These are phyloP conservation scores for Scheffersomyces titani DNA, from an alignment of 1,139 yeast genomes.

Conservation along the genomic window DNA sequence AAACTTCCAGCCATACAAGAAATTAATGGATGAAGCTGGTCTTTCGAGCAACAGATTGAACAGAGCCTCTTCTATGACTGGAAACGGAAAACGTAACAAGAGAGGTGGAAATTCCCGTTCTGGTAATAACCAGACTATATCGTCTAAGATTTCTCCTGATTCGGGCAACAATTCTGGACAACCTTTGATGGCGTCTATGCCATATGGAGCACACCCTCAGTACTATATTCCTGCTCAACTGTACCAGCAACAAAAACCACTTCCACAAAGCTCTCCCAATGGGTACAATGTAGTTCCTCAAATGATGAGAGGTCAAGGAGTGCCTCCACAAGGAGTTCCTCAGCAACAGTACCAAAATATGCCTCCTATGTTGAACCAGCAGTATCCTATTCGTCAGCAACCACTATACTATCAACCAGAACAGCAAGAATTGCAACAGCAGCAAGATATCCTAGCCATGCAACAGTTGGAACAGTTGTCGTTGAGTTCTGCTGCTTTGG, in stretches of 20 bases:
- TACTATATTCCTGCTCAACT: conserved; percentile 2
- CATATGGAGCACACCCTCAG: conserved; percentile 2
- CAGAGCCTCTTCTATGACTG: conserved; percentile 24
- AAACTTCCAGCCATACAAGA: conserved; percentile 73
- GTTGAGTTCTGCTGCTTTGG: conserved; percentile 51
- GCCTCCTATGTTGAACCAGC: conserved; percentile 2
- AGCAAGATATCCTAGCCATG: conserved; percentile 41
- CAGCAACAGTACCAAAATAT: conserved; percentile 8
- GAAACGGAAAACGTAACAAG: conserved; percentile 20
- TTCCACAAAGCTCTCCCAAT: conserved; percentile 14
- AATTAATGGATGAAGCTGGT: conserved; percentile 93
- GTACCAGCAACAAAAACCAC: conserved; percentile 10
- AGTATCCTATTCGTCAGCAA: conserved; percentile 1
- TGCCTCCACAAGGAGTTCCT: conserved; percentile 1
- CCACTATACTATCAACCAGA: conserved; percentile 1
- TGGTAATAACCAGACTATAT: neutral
- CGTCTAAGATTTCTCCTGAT: neutral
- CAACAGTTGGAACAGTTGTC: conserved; percentile 52
- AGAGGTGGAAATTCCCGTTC: conserved; percentile 13
- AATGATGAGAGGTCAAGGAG: neutral
- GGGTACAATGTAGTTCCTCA: neutral
- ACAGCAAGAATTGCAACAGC: conserved; percentile 12
- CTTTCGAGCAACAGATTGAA: conserved; percentile 44
- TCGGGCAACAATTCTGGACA: neutral
- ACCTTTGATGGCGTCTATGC: neutral